A percentile compares a stretch with the other conserved stretches of the same genome.
These are phyloP conservation scores for Sporothrix globosa DNA, from an alignment of 2,329 filamentous ascomycete genomes.

Conservation along the genomic window DNA sequence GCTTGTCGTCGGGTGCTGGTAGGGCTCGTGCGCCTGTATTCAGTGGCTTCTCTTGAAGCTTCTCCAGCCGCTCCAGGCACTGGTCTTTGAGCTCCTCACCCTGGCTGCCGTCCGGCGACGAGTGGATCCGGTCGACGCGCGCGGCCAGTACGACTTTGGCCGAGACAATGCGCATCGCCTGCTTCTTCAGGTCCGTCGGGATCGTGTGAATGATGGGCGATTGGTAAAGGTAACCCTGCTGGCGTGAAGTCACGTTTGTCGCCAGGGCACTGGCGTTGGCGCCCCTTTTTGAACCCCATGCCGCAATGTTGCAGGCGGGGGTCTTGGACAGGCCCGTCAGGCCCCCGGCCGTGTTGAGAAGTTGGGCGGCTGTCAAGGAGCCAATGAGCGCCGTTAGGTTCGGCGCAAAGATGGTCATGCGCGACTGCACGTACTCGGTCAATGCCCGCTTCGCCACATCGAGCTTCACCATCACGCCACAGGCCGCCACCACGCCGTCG, in stretches of 20 bases:
- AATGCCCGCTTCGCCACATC: slow-evolving; percentile 84
- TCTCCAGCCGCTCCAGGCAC: slow-evolving; percentile 84
- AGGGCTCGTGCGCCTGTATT: slow-evolving; percentile 87
- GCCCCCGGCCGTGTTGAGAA: slow-evolving; percentile 93
- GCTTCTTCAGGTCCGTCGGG: slow-evolving; percentile 82
- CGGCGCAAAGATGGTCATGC: slow-evolving; percentile 94
- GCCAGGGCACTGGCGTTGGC: slow-evolving; percentile 76
- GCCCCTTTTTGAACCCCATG: slow-evolving; percentile 87
- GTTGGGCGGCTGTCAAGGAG: slow-evolving; percentile 88
- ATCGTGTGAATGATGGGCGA: slow-evolving; percentile 86
- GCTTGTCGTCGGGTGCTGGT: slow-evolving; percentile 93
- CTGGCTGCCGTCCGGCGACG: slow-evolving; percentile 76
- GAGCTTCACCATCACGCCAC: slow-evolving; percentile 84
- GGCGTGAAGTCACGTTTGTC: slow-evolving; percentile 86
- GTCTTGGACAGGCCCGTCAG: slow-evolving; percentile 87
- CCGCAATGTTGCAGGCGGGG: slow-evolving; percentile 88
- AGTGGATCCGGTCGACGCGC: slow-evolving; percentile 83
- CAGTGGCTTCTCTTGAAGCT: slow-evolving; percentile 86
- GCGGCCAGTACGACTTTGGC: slow-evolving; percentile 94
- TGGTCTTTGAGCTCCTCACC: slow-evolving; percentile 81
- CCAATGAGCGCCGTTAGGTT: slow-evolving; percentile 91
- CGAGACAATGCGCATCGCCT: slow-evolving; percentile 92
- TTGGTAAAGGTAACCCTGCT: slow-evolving; percentile 92
- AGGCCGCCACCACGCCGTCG: slow-evolving; percentile 72
- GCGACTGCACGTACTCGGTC: slow-evolving; percentile 92